phyloP scores from a whole-genome alignment of 23 red algal genomes.

The Gracilaria domingensis region DNA sequence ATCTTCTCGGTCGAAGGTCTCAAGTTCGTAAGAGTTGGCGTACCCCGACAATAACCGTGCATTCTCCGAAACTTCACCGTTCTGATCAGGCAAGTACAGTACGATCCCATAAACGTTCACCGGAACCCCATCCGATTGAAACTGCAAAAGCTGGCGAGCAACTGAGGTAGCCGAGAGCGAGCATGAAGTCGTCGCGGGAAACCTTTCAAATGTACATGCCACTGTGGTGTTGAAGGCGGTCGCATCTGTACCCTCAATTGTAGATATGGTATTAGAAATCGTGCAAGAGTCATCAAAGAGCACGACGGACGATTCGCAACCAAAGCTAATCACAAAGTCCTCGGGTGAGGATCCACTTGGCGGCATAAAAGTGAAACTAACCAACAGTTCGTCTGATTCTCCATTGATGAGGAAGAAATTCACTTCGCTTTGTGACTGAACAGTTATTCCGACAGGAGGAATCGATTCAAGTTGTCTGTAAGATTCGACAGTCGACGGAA shows the following conservation, averaged over 20 bases:
- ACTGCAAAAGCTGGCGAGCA: slow-evolving; percentile 26
- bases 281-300: slow-evolving; percentile 30
- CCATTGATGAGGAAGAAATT: slow-evolving; percentile 44
- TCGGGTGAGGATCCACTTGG: slow-evolving; percentile 40
- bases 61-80: slow-evolving; percentile 22
- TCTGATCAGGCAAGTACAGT: slow-evolving; percentile 41
- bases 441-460: slow-evolving; percentile 25
- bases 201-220: slow-evolving; percentile 17
- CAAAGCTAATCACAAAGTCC: slow-evolving; percentile 36
- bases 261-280: slow-evolving; percentile 30
- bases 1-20: slow-evolving; percentile 38
- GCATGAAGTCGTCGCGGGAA: slow-evolving; percentile 42
- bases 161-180: slow-evolving; percentile 25
- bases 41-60: slow-evolving; percentile 32
- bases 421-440: slow-evolving; percentile 12
- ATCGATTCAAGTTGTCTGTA: slow-evolving; percentile 11
- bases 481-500: not conserved
- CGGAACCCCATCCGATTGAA: slow-evolving; percentile 7
- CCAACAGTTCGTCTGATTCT: slow-evolving; percentile 49
- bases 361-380: slow-evolving; percentile 52
- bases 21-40: slow-evolving; percentile 32
- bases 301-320: slow-evolving; percentile 34
- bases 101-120: slow-evolving; percentile 65
- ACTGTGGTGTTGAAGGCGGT: slow-evolving; percentile 70
- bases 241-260: slow-evolving; percentile 41